Evolutionary conservation across 306 rosid genomes (phyloP).

Genomic region (Arachis stenosperma): DNA sequence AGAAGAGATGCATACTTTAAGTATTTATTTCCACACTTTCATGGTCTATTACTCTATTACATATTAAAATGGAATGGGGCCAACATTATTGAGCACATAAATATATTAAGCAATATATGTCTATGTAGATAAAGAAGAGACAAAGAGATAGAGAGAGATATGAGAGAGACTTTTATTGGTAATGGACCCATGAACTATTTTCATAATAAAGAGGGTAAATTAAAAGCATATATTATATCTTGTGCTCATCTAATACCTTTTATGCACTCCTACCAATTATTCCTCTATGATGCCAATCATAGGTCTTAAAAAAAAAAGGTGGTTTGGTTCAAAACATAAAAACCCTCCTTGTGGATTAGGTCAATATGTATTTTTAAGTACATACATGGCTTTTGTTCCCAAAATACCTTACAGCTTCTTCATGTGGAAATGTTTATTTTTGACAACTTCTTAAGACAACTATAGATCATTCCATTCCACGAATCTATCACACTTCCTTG

Average conservation of each 20-base stretch:
- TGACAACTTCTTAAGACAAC: conserved; percentile 25
- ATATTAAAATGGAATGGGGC: conserved; percentile 22
- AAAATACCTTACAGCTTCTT: conserved; percentile 53
- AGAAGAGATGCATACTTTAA: not conserved
- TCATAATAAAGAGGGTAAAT: conserved; percentile 41
- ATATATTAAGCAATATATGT: conserved; percentile 17
- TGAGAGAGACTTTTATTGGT: conserved; percentile 43
- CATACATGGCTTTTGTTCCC: conserved; percentile 46
- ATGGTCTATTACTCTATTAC: conserved; percentile 25
- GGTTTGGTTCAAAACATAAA: conserved; percentile 46
- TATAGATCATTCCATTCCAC: conserved; percentile 33
- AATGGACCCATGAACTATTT: conserved; percentile 52
- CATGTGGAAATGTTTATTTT: conserved; percentile 33
- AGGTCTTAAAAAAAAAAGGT: conserved; percentile 47
- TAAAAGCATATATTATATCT: conserved; percentile 41
- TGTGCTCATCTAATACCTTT: conserved; percentile 56
- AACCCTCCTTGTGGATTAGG: conserved; percentile 53
- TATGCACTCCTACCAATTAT: conserved; percentile 75
- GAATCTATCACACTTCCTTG: conserved; percentile 48
- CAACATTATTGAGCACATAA: conserved; percentile 54
- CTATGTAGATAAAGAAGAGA: conserved; percentile 30
- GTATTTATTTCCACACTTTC: conserved; percentile 26
- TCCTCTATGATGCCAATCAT: conserved; percentile 64
- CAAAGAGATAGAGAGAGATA: conserved; percentile 39
- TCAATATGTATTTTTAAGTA: conserved; percentile 45